phyloP scores from a whole-genome alignment of 495 filamentous ascomycete species.

The Aspergillus kassunensis region DNA sequence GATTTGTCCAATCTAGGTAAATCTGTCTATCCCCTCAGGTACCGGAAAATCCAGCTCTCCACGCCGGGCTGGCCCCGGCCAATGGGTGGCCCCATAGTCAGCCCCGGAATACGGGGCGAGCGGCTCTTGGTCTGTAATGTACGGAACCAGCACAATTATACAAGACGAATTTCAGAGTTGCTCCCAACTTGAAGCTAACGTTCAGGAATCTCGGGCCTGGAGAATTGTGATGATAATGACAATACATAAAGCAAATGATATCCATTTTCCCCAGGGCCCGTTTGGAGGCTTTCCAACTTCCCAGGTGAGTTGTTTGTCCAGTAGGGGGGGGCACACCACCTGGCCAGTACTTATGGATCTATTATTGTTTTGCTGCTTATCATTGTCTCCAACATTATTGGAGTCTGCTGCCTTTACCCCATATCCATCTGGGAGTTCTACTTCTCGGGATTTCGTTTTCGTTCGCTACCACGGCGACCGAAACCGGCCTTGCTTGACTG shows the following conservation, averaged over 20 bases:
- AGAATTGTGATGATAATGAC: conserved; percentile 31
- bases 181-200: neutral
- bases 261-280: conserved; percentile 11
- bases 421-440: too few relatives aligned
- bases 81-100: conserved; percentile 8
- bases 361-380: neutral
- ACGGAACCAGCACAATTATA: neutral
- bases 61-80: conserved; percentile 11
- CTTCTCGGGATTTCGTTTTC: too few relatives aligned
- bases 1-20: neutral
- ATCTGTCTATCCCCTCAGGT: neutral
- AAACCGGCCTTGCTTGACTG: conserved; percentile 3
- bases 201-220: conserved; percentile 13
- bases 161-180: neutral
- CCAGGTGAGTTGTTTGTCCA: neutral
- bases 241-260: conserved; percentile 30
- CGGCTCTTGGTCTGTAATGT: neutral
- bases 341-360: neutral
- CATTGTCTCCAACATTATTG: neutral
- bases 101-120: conserved; percentile 13
- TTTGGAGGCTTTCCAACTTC: too few relatives aligned
- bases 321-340: neutral
- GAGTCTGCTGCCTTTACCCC: neutral
- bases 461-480: neutral
- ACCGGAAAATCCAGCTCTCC: neutral